These are phyloP conservation scores for Zygotorulaspora sp. DNA, from an alignment of 805 yeast genomes.

Conservation along the genomic window DNA sequence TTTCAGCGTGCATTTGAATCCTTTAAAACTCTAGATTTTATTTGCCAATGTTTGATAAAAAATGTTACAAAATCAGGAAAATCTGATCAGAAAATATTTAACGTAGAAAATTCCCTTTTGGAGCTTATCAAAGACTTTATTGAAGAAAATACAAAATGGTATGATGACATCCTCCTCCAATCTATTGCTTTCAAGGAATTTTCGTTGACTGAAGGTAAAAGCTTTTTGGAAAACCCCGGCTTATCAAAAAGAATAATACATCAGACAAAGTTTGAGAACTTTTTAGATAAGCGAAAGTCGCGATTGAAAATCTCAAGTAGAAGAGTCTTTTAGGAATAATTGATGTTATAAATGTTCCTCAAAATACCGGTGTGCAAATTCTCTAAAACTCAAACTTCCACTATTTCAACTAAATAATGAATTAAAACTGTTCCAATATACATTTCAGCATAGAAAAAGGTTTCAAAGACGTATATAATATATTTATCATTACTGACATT, in stretches of 20 bases:
- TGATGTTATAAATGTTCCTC: too few species aligned
- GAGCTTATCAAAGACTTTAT: slow-evolving; percentile 17
- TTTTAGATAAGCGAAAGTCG: slow-evolving; percentile 16
- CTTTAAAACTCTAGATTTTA: slow-evolving; percentile 18
- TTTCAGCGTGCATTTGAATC: slow-evolving; percentile 22
- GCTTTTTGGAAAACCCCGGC: neutral
- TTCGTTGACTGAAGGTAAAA: slow-evolving; percentile 6
- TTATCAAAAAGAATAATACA: slow-evolving; percentile 2
- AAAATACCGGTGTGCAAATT: too few species aligned
- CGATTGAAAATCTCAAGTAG: slow-evolving; percentile 20
- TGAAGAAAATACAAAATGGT: slow-evolving; percentile 17
- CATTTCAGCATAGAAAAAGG: too few species aligned
- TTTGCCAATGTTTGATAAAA: slow-evolving; percentile 11
- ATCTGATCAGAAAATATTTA: slow-evolving; percentile 14
- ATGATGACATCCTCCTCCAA: slow-evolving; percentile 13
- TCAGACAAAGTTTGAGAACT: slow-evolving; percentile 11
- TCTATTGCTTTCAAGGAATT: slow-evolving; percentile 20
- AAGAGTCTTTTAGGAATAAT: slow-evolving; percentile 23
- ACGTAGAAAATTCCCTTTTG: slow-evolving; percentile 15
- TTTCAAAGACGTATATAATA: too few species aligned
- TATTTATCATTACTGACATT: too few species aligned
- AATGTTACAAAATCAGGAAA: slow-evolving; percentile 15
- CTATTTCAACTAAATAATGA: too few species aligned
- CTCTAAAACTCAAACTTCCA: too few species aligned
- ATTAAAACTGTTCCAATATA: too few species aligned